These are phyloP conservation scores for Thielaviopsis ethacetica DNA, from an alignment of 2,329 filamentous ascomycete genomes.

Conservation along the genomic window DNA sequence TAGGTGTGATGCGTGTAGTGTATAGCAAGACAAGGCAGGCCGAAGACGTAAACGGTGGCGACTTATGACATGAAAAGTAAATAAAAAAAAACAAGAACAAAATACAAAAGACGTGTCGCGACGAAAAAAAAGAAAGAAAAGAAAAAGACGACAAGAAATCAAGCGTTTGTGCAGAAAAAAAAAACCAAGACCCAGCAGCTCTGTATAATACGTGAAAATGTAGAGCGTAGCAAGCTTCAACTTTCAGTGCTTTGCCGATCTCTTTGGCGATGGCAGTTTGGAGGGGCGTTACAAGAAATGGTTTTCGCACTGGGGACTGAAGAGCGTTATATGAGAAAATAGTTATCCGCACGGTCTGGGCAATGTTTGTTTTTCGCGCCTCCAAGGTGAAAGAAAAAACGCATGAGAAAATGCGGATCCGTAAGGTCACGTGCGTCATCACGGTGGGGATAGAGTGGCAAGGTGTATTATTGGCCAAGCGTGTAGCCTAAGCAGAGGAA, in stretches of 20 bases:
- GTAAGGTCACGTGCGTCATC: too few species aligned
- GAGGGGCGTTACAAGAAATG: background rate
- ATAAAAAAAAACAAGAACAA: background rate
- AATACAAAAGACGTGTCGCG: too few species aligned
- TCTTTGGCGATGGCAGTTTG: slow-evolving; percentile 5
- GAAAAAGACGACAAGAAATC: too few species aligned
- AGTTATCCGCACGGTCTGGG: slow-evolving; percentile 4
- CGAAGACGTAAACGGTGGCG: background rate
- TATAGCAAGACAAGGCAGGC: background rate
- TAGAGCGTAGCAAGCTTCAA: background rate
- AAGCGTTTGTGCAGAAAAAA: background rate
- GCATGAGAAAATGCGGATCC: too few species aligned
- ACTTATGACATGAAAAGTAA: background rate
- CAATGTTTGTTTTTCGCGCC: too few species aligned
- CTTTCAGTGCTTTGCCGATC: slow-evolving; percentile 6
- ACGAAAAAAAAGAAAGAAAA: too few species aligned
- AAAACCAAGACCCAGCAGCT: too few species aligned
- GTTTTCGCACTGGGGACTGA: slow-evolving; percentile 11
- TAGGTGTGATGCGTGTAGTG: too few species aligned
- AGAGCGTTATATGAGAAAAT: slow-evolving; percentile 2
- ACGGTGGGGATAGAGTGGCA: too few species aligned
- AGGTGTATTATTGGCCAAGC: too few species aligned
- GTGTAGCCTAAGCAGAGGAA: too few species aligned
- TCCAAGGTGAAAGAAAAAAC: too few species aligned
- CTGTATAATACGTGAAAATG: background rate